Evolutionary conservation across 2,329 filamentous ascomycete genomes (phyloP).

Genomic region (Xylaria arbuscula): DNA sequence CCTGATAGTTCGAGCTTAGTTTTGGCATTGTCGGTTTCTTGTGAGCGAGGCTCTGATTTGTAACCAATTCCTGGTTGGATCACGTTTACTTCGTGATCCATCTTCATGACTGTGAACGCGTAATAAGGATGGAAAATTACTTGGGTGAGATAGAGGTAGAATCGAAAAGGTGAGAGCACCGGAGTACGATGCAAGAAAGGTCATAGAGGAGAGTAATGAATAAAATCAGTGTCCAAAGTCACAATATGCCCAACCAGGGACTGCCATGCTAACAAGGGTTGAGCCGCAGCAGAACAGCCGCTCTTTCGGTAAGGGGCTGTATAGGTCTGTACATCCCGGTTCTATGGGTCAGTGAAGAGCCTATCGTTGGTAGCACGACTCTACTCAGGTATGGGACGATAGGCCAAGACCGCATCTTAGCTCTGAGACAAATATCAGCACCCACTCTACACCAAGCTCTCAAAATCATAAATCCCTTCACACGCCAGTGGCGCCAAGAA

Average conservation of each 20-base stretch:
- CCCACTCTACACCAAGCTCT: background rate
- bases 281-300: background rate
- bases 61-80: background rate
- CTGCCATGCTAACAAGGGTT: background rate
- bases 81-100: background rate
- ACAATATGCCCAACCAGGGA: background rate
- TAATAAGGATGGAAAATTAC: background rate
- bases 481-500: background rate
- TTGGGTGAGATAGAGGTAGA: too few species aligned
- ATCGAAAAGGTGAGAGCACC: background rate
- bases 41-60: background rate
- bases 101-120: background rate
- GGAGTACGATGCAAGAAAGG: background rate
- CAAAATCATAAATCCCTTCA: background rate
- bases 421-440: constrained; percentile 1
- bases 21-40: background rate
- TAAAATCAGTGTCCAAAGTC: background rate
- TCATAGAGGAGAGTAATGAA: background rate
- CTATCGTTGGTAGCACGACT: background rate
- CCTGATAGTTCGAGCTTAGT: background rate
- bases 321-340: background rate
- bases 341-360: background rate
- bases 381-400: background rate
- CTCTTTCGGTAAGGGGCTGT: background rate
- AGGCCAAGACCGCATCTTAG: background rate